Base-by-base conservation (phyloP, 306 rosid species). In the Sesbania bispinosa region DNA sequence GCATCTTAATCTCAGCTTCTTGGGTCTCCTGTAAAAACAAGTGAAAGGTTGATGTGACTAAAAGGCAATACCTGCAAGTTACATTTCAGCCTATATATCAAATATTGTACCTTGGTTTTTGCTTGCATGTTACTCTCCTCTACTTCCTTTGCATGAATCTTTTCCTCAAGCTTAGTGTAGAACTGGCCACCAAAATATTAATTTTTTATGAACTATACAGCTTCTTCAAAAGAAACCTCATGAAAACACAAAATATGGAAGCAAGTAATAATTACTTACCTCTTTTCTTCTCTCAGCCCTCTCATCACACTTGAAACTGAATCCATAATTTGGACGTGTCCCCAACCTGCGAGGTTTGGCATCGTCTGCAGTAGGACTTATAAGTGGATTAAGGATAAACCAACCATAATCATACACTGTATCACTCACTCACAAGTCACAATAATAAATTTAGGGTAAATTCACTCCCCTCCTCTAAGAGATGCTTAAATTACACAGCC, bases 211-310 rank as follows among this genome's bases (percentile, higher is more conserved):
- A 75, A 54, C 35, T 21, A 43, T 2, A n/a, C 47, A 53, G 20
- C 14, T 76, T 60, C 30, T 32, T 41, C 62, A 65, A 75, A 72
- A 77, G 50, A 73, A 62, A 72, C 64, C 16, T 4, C 30, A 64
- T 11, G 63, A 3, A 15, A 65, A 65, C 33, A 47, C 39, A n/a
- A 48, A 41, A 66, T 29, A 71, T 57, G 23, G 55, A 60, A 74
- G 64, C 42, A 38, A 69, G 30, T 76, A 62, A 75, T 57, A 59
- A 84, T 79, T 81, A 73, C 82, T 75, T 23, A 89, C 99, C 93
- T 89, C 93, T 78, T 36, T 95, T 84, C 99, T 88, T 80, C 85
- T 92, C 79, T 85, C 92, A 82, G 99, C 99, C 71, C 99, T 87
- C 76, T 92, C 96, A 78, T 88, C 87, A 71, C 99, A 95, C 88